These are phyloP conservation scores for Cystoderma amianthinum DNA, from an alignment of 768 basidiomycete species.

Conservation along the genomic window DNA sequence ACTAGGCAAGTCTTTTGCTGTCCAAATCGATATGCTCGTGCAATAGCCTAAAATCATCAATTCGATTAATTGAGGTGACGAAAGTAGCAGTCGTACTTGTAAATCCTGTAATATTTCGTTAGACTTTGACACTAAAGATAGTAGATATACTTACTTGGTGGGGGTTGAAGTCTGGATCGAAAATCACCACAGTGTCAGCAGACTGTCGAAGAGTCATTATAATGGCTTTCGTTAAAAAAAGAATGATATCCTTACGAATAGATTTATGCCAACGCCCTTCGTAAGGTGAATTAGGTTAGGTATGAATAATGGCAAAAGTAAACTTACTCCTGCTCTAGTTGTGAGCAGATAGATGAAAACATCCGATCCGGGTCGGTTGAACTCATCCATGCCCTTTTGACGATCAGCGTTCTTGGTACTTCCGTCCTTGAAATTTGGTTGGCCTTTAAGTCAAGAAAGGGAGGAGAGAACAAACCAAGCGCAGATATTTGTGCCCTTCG, in stretches of 20 bases:
- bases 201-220: constrained; percentile 35
- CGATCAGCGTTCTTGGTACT: constrained; percentile 78
- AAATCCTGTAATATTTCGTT: constrained; percentile 48
- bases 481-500: constrained; percentile 73
- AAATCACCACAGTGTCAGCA: constrained; percentile 90
- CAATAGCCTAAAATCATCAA: constrained; percentile 92
- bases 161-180: constrained; percentile 98
- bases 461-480: constrained; percentile 45
- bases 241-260: constrained; percentile 31
- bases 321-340: constrained; percentile 74
- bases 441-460: constrained; percentile 1
- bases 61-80: no score
- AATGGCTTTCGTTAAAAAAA: background rate
- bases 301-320: background rate
- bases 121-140: background rate
- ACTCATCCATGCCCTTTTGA: constrained; percentile 93
- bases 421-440: constrained; percentile 62
- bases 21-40: constrained; percentile 90
- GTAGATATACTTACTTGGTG: constrained; percentile 57
- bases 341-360: constrained; percentile 88
- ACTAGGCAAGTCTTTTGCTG: constrained; percentile 92
- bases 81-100: constrained; percentile 50
- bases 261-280: constrained; percentile 85
- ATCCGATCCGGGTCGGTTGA: constrained; percentile 83
- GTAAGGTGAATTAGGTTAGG: background rate